Conservation (phyloP, 345 rosid species). For the Adansonia digitata region DNA sequence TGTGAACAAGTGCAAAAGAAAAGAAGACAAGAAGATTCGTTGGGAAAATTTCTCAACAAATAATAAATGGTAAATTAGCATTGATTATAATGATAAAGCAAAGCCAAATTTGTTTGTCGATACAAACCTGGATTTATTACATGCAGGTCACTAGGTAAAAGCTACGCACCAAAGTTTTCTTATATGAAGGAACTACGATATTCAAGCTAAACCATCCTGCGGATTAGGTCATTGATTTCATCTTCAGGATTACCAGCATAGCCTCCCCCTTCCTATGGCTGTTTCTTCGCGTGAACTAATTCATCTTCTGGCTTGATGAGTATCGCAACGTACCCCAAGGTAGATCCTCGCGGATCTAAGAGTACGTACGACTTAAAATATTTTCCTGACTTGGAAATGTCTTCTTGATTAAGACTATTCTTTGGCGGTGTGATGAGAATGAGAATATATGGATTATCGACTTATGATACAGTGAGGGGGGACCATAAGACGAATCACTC, state of each 20-base stretch:
- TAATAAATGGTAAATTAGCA: neutral
- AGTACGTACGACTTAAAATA: too few relatives aligned
- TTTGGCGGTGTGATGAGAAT: too few relatives aligned
- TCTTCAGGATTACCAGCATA: constrained; percentile 80
- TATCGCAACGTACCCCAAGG: too few relatives aligned
- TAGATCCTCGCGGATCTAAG: too few relatives aligned
- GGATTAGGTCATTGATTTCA: constrained; percentile 67
- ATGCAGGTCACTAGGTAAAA: neutral
- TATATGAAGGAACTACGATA: neutral
- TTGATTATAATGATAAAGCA: neutral
- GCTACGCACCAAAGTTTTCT: too few relatives aligned
- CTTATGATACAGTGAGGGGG: too few relatives aligned
- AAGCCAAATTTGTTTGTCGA: neutral
- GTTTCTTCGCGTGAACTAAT: constrained; percentile 58
- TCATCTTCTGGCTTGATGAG: constrained; percentile 74
- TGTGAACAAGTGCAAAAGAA: too few relatives aligned
- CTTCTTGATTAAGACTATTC: too few relatives aligned
- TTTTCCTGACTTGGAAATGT: too few relatives aligned
- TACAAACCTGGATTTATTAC: neutral
- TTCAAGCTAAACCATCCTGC: constrained; percentile 56
- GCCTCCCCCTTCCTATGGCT: constrained; percentile 64
- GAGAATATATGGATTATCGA: too few relatives aligned
- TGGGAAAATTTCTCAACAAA: neutral
- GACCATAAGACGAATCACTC: too few relatives aligned
- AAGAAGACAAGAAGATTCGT: too few relatives aligned